phyloP scores from a whole-genome alignment of 2,329 filamentous ascomycete genomes.

The Zasmidium citrigriseum region DNA sequence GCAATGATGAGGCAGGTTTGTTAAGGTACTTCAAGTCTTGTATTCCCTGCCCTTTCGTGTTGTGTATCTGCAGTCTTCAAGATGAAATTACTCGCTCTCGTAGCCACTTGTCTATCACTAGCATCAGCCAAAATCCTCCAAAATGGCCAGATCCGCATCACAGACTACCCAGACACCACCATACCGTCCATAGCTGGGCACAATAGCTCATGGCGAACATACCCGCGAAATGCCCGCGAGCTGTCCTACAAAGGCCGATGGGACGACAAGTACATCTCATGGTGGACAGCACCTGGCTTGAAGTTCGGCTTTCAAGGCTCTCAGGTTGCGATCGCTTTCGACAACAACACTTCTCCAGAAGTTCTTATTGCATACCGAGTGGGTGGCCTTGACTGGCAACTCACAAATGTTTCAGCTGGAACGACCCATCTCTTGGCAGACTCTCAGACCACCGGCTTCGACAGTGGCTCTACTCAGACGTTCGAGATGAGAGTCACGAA shows the following conservation, averaged over 20 bases:
- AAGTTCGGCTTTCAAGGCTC: conserved; percentile 58
- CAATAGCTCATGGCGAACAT: conserved; percentile 47
- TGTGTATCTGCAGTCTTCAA: neutral
- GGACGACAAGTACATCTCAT: conserved; percentile 62
- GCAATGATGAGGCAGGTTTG: too few species aligned
- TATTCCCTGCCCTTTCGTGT: neutral
- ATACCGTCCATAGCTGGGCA: conserved; percentile 34
- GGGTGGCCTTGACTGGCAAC: conserved; percentile 60
- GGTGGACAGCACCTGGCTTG: conserved; percentile 51
- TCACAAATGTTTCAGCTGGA: conserved; percentile 61
- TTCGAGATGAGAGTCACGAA: conserved; percentile 64
- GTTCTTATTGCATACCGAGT: conserved; percentile 61
- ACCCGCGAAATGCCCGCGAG: conserved; percentile 54
- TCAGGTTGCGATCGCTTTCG: conserved; percentile 56
- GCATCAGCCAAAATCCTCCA: conserved; percentile 22
- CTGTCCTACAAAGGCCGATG: conserved; percentile 64
- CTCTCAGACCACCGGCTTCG: conserved; percentile 47
- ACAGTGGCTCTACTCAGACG: conserved; percentile 44
- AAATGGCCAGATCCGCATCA: conserved; percentile 44
- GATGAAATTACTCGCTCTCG: neutral
- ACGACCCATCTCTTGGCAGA: conserved; percentile 59
- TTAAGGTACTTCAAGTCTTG: neutral
- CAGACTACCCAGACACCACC: conserved; percentile 43
- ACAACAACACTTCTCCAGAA: conserved; percentile 50
- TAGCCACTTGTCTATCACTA: neutral